phyloP scores from a whole-genome alignment of 495 filamentous ascomycete species.

The Lentithecium fluviatile region DNA sequence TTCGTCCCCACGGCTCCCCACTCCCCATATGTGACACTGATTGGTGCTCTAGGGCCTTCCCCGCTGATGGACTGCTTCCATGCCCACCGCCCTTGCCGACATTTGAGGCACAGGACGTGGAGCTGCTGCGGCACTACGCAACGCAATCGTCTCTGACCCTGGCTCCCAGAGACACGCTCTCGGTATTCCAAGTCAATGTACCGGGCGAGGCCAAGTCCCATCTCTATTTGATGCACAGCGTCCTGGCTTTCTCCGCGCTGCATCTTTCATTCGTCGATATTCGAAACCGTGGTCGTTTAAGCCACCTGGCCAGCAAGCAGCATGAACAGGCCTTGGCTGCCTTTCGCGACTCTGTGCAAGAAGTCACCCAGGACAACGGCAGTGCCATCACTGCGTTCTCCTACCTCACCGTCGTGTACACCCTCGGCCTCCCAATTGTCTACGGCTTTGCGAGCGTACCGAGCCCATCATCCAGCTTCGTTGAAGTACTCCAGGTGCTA shows the following conservation, averaged over 20 bases:
- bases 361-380: constrained; percentile 3
- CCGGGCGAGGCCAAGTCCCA: constrained; percentile 8
- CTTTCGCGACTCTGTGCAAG: constrained; percentile 6
- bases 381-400: constrained; percentile 15
- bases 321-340: constrained; percentile 5
- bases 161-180: neutral
- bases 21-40: neutral
- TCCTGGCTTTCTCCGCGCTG: constrained; percentile 15
- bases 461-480: neutral
- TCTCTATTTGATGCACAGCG: constrained; percentile 11
- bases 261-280: constrained; percentile 4
- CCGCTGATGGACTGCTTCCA: neutral
- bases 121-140: constrained; percentile 8
- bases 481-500: constrained; percentile 7
- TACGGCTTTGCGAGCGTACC: constrained; percentile 1
- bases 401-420: constrained; percentile 8
- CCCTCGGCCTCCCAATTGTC: neutral
- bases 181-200: constrained; percentile 8
- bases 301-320: neutral
- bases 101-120: constrained; percentile 2
- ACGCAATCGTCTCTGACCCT: constrained; percentile 7
- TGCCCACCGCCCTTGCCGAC: neutral
- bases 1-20: neutral
- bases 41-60: neutral
- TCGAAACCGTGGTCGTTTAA: neutral